These are phyloP conservation scores for Periglandula ipomoeae DNA, from an alignment of 2,329 filamentous ascomycete species.

Conservation along the genomic window DNA sequence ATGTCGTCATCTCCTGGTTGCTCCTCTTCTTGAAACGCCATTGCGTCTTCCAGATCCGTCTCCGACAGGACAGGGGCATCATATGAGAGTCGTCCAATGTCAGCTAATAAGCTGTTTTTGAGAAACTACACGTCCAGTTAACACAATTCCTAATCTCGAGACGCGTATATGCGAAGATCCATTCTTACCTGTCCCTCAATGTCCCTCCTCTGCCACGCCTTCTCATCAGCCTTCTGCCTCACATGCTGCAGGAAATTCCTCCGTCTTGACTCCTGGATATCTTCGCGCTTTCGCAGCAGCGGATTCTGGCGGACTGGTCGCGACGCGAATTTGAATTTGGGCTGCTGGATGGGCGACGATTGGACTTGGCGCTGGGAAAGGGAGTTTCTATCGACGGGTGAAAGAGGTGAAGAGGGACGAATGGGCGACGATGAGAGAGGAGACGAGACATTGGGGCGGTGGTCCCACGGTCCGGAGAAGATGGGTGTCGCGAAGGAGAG, in stretches of 20 bases:
- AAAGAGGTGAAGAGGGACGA: slow-evolving; percentile 40
- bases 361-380: slow-evolving; percentile 32
- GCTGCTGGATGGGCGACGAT: slow-evolving; percentile 33
- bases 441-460: slow-evolving; percentile 41
- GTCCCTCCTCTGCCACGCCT: slow-evolving; percentile 49
- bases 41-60: slow-evolving; percentile 42
- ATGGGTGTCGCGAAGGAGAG: slow-evolving; percentile 33
- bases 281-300: slow-evolving; percentile 50
- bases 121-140: slow-evolving; percentile 19
- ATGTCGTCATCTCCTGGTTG: slow-evolving; percentile 31
- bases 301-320: slow-evolving; percentile 54
- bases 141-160: not conserved
- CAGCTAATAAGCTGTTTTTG: slow-evolving; percentile 25
- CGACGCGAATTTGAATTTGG: slow-evolving; percentile 41
- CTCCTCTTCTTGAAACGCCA: slow-evolving; percentile 22
- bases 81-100: slow-evolving; percentile 22
- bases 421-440: slow-evolving; percentile 52
- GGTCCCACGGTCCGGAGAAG: slow-evolving; percentile 33
- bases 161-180: too few relatives aligned
- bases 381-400: slow-evolving; percentile 33
- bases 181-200: slow-evolving; percentile 48
- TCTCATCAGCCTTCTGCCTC: slow-evolving; percentile 50
- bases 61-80: slow-evolving; percentile 35
- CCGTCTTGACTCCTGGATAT: slow-evolving; percentile 53
- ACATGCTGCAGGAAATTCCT: slow-evolving; percentile 62